phyloP scores from a whole-genome alignment of 345 rosid species.

The Geranium brycei region DNA sequence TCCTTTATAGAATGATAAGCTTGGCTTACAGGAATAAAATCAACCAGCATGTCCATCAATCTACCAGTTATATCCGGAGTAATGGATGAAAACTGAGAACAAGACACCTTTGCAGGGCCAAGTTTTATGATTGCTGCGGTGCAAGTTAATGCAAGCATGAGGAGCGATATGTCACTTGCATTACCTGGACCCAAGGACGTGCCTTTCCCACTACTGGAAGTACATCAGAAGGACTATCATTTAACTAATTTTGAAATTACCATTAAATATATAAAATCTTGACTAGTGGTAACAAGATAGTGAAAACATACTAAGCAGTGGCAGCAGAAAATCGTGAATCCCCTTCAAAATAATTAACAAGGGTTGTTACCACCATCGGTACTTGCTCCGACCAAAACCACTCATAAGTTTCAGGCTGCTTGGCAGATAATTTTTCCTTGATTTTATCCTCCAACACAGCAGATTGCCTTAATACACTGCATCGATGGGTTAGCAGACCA shows the following conservation, averaged over 20 bases:
- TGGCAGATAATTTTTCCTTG: constrained; percentile 65
- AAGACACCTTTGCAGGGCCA: constrained; percentile 72
- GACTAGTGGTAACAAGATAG: neutral
- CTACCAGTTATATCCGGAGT: constrained; percentile 65
- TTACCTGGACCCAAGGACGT: constrained; percentile 31
- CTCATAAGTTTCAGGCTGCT: constrained; percentile 58
- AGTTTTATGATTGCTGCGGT: constrained; percentile 75
- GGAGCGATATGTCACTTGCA: constrained; percentile 57
- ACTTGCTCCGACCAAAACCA: constrained; percentile 80
- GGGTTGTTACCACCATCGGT: constrained; percentile 46
- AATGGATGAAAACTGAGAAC: constrained; percentile 55
- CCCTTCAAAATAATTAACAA: constrained; percentile 53
- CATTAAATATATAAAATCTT: neutral
- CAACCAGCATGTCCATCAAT: constrained; percentile 81
- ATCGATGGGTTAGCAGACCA: constrained; percentile 10
- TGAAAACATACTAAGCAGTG: constrained; percentile 38
- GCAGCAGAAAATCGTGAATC: constrained; percentile 49
- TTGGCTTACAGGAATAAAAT: constrained; percentile 54
- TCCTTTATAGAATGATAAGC: constrained; percentile 57
- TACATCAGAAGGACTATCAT: constrained; percentile 11
- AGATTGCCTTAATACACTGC: constrained; percentile 65
- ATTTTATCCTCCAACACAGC: constrained; percentile 74
- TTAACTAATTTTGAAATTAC: constrained; percentile 1
- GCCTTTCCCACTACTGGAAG: constrained; percentile 41
- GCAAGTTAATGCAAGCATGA: constrained; percentile 69